Percentiles rank a stretch among this genome's conserved stretches.
phyloP scores from a whole-genome alignment of 2,329 filamentous ascomycete genomes.

The Nigrospora osmanthi region DNA sequence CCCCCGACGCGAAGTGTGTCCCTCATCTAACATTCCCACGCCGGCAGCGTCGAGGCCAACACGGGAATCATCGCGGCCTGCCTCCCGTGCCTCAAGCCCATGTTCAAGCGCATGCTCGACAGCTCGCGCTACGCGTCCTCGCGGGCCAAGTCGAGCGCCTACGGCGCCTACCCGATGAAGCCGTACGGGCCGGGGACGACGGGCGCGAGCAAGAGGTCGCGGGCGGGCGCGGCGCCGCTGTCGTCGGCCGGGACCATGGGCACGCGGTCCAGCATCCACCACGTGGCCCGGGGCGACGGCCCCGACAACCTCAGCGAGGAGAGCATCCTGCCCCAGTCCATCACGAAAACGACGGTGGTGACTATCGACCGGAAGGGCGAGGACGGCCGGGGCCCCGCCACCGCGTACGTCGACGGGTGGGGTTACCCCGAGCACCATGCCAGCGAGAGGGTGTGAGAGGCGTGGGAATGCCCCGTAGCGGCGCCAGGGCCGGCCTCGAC shows the following conservation, averaged over 20 bases:
- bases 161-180: background rate
- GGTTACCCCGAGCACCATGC: too few species aligned
- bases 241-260: slow-evolving; percentile 2
- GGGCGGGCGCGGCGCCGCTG: slow-evolving; percentile 12
- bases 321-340: slow-evolving; percentile 3
- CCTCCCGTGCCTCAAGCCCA: slow-evolving; percentile 24
- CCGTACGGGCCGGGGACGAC: background rate
- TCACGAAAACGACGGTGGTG: slow-evolving; percentile 10
- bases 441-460: too few species aligned
- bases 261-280: background rate
- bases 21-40: background rate
- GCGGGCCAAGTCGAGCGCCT: slow-evolving; percentile 13
- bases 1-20: background rate
- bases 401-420: too few species aligned
- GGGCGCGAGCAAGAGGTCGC: too few species aligned
- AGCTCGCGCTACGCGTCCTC: slow-evolving; percentile 19
- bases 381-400: background rate
- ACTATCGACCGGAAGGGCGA: slow-evolving; percentile 4
- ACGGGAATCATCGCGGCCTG: slow-evolving; percentile 28
- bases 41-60: slow-evolving; percentile 22
- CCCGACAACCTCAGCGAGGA: slow-evolving; percentile 5
- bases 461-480: too few species aligned
- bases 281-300: background rate
- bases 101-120: slow-evolving; percentile 23
- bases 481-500: too few species aligned